A percentile compares a stretch with the other conserved stretches of the same genome.
Conservation (phyloP, 2,329 filamentous ascomycete species). For the Trichoderma harzianum region DNA sequence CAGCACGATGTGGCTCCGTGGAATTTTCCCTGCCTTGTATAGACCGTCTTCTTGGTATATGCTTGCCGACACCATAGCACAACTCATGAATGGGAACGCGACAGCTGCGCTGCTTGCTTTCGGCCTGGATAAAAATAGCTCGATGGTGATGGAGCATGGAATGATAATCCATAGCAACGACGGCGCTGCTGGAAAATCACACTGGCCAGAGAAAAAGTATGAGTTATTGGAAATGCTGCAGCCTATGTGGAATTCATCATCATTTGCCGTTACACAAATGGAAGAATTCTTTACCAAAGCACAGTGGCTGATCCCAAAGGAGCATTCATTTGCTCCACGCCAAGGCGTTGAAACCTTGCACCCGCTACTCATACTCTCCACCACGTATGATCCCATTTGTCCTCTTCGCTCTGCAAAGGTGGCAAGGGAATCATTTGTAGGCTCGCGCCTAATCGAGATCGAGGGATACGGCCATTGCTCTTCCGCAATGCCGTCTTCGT, state of each 20-base stretch:
- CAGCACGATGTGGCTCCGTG: background rate
- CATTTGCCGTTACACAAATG: background rate
- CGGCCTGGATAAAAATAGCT: constrained; percentile 16
- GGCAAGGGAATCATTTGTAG: constrained; percentile 35
- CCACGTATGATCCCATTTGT: constrained; percentile 48
- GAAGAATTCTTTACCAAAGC: constrained; percentile 24
- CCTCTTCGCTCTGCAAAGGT: constrained; percentile 32
- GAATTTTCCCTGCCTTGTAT: background rate
- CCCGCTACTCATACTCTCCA: constrained; percentile 33
- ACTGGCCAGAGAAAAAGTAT: background rate
- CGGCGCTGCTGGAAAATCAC: background rate
- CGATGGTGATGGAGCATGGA: constrained; percentile 34
- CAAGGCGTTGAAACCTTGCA: constrained; percentile 33
- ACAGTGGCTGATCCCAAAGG: background rate
- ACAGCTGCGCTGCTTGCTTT: background rate
- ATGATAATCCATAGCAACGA: background rate
- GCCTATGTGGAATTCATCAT: constrained; percentile 19
- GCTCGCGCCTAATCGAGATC: constrained; percentile 30
- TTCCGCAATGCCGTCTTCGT: background rate
- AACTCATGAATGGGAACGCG: background rate
- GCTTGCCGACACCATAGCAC: background rate
- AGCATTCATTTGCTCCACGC: constrained; percentile 23
- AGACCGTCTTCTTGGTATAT: background rate
- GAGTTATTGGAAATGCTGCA: constrained; percentile 31
- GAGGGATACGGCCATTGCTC: background rate